Evolutionary conservation across 2,329 filamentous ascomycete genomes (phyloP), one percentile per base, ranked within the genome.

Genomic region (Trichoderma breve): DNA sequence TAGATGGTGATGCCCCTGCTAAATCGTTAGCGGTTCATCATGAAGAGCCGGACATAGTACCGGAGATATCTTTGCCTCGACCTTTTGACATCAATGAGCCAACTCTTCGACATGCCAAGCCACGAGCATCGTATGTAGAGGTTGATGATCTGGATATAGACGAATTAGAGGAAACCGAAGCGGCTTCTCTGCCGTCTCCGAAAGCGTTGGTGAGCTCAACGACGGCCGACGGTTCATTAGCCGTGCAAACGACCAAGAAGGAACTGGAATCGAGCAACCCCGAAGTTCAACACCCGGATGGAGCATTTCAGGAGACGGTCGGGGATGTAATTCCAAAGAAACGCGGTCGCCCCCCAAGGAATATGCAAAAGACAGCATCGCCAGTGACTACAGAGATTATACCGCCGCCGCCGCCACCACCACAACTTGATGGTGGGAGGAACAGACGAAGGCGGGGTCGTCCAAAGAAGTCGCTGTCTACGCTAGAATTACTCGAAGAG

Each of bases 81-180:
- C 85, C 77, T 36, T 36, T 36, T 76, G 84, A 86, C 60, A 81
- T 83, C 2, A 84, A 88, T 21, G 81, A 85, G 36, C 86, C 86
- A 26, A 79, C 81, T 12, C 79, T 89, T 24, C 83, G 87, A 26
- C 86, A 88, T 73, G 86, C 87, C 9, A 87, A 84, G 74, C 87
- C 87, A 6, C 83, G 79, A 74, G 74, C 82, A 34, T 87, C 86
- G 1, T 89, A 89, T 69, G 79, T 84, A 3, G 86, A 88, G 63
- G 77, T 81, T 1, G 85, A 86, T 34, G 83, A 87, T 57, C 43
- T 74, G 43, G 81, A 83, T 7, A 70, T 77, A 9, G 82, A 82
- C 26, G 79, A 80, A 8, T 82, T 84, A 4, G 85, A 87, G 36
- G 84, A 83, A 84, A 43, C 58, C 79, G n/a, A 70, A 82, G 77